Evolutionary conservation across 129 eudicot genomes (phyloP), one percentile per base, ranked within the genome.

Genomic region (Saussurea involucrata): DNA sequence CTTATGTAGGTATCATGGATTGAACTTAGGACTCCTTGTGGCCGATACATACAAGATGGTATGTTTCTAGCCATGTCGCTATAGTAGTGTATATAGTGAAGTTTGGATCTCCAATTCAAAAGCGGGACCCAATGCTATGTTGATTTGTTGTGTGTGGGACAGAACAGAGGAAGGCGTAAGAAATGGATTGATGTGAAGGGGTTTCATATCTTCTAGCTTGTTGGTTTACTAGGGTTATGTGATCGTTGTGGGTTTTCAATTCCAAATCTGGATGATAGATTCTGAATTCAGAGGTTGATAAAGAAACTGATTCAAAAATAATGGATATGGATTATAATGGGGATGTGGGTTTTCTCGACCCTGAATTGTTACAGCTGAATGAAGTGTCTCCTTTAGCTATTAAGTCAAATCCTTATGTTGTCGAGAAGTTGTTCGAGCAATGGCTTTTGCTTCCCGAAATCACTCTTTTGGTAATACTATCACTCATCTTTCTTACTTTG

Each of bases 371-470:
- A 80, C 98, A 93, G 87, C 92, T 93, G 3, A 83, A 83, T 69
- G 98, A 92, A 83, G 88, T 92, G 33, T 88, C 98, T 46, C 89
- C 96, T 53, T n/a, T n/a, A n/a, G n/a, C n/a, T n/a, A n/a, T n/a
- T n/a, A 90, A 90, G 80, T 90, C 96, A 13, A 90, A 93, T 81
- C 96, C 96, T 75, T 90, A 66, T 72, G 86, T 93, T 66, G 96
- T 95, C 7, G 92, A 88, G 68, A 88, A 86, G 87, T 87, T 93
- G 37, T 93, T 85, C 53, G 90, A 93, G 63, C 94, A 90, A 86
- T 93, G 98, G 98, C 95, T 93, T 58, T 93, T 95, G 13, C 90
- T 93, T 42, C 88, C 96, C 18, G 98, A 93, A 63, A 88, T 92
- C 29, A 77, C 80, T 80, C 81, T 85, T 0, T 66, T 90, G 98